Conservation (phyloP, 208 protist species). For the Sergeia podlipaevii region DNA sequence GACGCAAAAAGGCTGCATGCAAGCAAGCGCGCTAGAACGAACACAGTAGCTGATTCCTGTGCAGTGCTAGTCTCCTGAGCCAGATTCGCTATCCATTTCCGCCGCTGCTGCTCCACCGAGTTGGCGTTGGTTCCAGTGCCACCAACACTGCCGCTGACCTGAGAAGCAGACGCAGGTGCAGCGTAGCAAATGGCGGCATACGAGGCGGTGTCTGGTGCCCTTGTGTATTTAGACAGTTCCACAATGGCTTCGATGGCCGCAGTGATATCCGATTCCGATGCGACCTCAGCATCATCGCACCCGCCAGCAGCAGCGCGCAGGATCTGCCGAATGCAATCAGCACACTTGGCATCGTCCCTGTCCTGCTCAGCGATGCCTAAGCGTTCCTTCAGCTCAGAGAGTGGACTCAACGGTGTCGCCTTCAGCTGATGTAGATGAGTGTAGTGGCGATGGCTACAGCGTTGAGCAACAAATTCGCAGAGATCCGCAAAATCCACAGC, state of each 20-base stretch:
- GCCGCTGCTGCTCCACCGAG: neutral
- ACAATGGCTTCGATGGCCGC: no score
- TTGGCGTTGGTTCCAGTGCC: neutral
- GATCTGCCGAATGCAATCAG: neutral
- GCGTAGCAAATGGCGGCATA: neutral
- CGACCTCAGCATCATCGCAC: neutral
- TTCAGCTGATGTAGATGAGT: no score
- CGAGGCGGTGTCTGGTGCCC: neutral
- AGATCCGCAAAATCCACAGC: constrained; percentile 1
- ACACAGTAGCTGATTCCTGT: neutral
- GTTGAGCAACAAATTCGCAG: constrained; percentile 6
- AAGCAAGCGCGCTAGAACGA: neutral
- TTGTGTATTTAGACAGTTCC: no score
- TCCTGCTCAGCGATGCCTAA: neutral
- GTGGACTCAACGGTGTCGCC: neutral
- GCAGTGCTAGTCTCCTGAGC: constrained; percentile 1
- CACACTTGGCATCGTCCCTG: neutral
- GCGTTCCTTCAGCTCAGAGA: neutral
- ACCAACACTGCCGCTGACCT: neutral
- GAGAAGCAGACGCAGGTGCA: neutral
- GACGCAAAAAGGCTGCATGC: constrained; percentile 2
- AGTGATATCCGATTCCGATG: no score
- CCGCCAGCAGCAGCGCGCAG: constrained; percentile 3
- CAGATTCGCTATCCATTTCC: neutral
- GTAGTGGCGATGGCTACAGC: neutral